Percentiles rank a stretch among this genome's conserved stretches.
These are phyloP conservation scores for Candida montana DNA, from an alignment of 805 yeast species.

Conservation along the genomic window DNA sequence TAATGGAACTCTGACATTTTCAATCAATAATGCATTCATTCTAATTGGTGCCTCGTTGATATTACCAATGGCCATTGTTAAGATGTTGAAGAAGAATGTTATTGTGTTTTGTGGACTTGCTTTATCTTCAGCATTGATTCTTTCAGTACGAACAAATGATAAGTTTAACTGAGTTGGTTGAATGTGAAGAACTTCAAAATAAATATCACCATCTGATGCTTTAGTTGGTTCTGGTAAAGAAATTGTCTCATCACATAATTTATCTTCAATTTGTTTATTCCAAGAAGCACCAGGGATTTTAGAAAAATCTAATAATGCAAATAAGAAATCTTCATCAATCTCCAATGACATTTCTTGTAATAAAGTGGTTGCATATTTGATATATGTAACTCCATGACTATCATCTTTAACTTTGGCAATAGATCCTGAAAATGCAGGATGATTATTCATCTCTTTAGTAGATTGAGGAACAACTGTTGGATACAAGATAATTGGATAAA, in stretches of 20 bases:
- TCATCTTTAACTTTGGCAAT: conserved; percentile 82
- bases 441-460: conserved; percentile 74
- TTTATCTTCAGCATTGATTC: conserved; percentile 60
- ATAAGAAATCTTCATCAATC: conserved; percentile 87
- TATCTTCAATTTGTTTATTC: conserved; percentile 42
- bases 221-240: conserved; percentile 66
- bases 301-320: conserved; percentile 73
- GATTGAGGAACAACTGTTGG: conserved; percentile 89
- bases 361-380: conserved; percentile 86
- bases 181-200: conserved; percentile 86
- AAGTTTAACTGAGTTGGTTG: conserved; percentile 88
- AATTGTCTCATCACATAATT: conserved; percentile 57
- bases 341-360: conserved; percentile 90
- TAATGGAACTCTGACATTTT: conserved; percentile 82
- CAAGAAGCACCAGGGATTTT: conserved; percentile 81
- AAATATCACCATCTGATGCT: conserved; percentile 62
- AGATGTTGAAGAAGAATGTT: conserved; percentile 72
- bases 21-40: conserved; percentile 80
- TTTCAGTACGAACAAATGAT: conserved; percentile 87
- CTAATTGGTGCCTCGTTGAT: conserved; percentile 95
- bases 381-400: conserved; percentile 81
- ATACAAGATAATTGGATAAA: conserved; percentile 80
- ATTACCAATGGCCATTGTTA: conserved; percentile 96
- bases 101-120: conserved; percentile 59
- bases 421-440: conserved; percentile 87